Conservation (phyloP, 129 eudicot species). For the Artemisia annua region DNA sequence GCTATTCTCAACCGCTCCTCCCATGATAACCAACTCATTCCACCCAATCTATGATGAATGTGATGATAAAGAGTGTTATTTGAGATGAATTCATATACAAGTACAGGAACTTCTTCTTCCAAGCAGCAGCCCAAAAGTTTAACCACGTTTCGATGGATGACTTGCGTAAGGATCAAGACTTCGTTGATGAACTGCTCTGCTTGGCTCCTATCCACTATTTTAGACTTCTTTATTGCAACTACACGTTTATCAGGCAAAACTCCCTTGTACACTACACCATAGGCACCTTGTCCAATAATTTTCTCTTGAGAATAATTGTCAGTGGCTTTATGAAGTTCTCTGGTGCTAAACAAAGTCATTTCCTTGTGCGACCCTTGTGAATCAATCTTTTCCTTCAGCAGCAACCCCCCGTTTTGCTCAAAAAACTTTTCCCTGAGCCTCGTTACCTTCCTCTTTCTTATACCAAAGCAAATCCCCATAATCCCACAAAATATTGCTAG, state of each 20-base stretch:
- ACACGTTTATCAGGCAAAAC: not conserved
- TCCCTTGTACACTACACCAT: slow-evolving; percentile 3
- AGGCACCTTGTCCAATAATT: slow-evolving; percentile 4
- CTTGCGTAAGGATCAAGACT: slow-evolving; percentile 6
- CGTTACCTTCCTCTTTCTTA: not conserved
- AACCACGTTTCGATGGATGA: slow-evolving; percentile 3
- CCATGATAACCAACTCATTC: slow-evolving; percentile 12
- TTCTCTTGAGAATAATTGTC: not conserved
- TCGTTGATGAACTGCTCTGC: not conserved
- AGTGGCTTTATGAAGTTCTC: not conserved
- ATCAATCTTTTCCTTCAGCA: not conserved
- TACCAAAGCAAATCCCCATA: not conserved
- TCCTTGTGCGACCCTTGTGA: not conserved
- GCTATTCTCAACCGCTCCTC: not conserved
- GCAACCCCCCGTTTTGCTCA: slow-evolving; percentile 3
- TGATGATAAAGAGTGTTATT: not conserved
- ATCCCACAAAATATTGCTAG: not conserved
- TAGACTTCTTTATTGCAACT: slow-evolving; percentile 1
- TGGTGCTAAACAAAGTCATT: not conserved
- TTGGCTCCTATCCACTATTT: not conserved
- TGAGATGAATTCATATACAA: not conserved
- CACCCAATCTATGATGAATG: not conserved
- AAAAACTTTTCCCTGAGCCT: slow-evolving; percentile 1
- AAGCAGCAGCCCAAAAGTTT: not conserved
- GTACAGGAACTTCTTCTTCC: not conserved